Evolutionary conservation across 306 rosid species (phyloP).

Genomic region (Hylodesmum podocarpum): DNA sequence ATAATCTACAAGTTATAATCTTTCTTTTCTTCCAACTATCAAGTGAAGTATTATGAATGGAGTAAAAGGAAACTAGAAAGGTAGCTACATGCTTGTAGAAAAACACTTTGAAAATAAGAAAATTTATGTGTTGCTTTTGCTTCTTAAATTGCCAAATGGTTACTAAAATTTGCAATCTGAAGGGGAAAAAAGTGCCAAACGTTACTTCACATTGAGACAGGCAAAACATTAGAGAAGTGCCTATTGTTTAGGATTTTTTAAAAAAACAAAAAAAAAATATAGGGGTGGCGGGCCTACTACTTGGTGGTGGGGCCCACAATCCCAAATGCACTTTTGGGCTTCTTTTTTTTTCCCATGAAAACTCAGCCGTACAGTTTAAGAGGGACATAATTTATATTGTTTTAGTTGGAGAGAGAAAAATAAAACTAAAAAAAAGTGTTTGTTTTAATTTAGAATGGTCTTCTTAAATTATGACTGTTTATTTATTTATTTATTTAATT

Average conservation of each 20-base stretch:
- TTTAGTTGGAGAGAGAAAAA: neutral
- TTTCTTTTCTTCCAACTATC: neutral
- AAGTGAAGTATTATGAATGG: neutral
- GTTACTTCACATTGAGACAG: neutral
- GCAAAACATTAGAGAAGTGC: neutral
- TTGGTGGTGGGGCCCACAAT: neutral
- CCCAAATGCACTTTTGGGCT: neutral
- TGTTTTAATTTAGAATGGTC: too few species aligned
- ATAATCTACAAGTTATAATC: neutral
- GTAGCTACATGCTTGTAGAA: neutral
- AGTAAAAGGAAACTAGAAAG: neutral
- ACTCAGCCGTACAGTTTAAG: neutral
- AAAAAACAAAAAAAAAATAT: too few species aligned
- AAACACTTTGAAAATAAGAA: neutral
- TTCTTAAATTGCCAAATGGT: conserved; percentile 11
- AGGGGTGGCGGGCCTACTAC: neutral
- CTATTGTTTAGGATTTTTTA: neutral
- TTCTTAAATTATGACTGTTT: too few species aligned
- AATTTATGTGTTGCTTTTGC: neutral
- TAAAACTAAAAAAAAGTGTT: too few species aligned
- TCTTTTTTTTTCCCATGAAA: neutral
- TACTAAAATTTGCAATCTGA: neutral
- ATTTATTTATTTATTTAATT: too few species aligned
- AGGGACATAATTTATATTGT: neutral
- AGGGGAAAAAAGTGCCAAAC: neutral